Evolutionary conservation across 202 grass and related monocot species (phyloP).

Genomic region (Elaeis oleifera): DNA sequence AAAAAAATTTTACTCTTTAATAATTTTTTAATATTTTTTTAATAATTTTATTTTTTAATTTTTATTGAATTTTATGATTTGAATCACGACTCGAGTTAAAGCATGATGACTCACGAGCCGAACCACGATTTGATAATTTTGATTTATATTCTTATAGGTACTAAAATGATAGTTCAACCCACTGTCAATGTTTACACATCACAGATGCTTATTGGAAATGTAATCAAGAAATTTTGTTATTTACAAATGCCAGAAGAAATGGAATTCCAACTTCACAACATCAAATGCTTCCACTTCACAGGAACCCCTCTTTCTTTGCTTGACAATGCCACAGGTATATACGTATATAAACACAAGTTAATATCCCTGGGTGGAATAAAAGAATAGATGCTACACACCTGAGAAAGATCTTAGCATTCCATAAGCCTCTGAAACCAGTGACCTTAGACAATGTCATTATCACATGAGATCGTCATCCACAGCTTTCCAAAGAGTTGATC

Average conservation of each 20-base stretch:
- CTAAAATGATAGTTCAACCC: neutral
- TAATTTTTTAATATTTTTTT: no score
- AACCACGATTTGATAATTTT: no score
- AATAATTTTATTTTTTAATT: no score
- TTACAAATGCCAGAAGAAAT: constrained; percentile 42
- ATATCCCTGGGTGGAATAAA: constrained; percentile 45
- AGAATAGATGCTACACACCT: constrained; percentile 53
- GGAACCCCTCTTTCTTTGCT: constrained; percentile 42
- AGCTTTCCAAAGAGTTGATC: no score
- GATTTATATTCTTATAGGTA: no score
- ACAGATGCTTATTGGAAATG: constrained; percentile 41
- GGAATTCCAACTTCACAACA: constrained; percentile 34
- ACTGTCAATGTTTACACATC: constrained; percentile 33
- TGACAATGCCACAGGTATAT: constrained; percentile 34
- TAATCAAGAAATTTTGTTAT: constrained; percentile 49
- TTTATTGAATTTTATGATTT: no score
- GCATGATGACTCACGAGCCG: no score
- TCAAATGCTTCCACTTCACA: constrained; percentile 28
- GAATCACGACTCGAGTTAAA: no score
- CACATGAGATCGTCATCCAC: no score
- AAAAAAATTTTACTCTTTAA: no score
- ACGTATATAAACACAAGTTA: constrained; percentile 44
- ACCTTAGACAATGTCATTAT: constrained; percentile 11
- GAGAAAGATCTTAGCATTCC: constrained; percentile 33
- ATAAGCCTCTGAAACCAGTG: constrained; percentile 32